A percentile compares a stretch with the other conserved stretches of the same genome.
These are phyloP conservation scores for Talaromyces sp. DNA, from an alignment of 2,329 filamentous ascomycete genomes.

Conservation along the genomic window DNA sequence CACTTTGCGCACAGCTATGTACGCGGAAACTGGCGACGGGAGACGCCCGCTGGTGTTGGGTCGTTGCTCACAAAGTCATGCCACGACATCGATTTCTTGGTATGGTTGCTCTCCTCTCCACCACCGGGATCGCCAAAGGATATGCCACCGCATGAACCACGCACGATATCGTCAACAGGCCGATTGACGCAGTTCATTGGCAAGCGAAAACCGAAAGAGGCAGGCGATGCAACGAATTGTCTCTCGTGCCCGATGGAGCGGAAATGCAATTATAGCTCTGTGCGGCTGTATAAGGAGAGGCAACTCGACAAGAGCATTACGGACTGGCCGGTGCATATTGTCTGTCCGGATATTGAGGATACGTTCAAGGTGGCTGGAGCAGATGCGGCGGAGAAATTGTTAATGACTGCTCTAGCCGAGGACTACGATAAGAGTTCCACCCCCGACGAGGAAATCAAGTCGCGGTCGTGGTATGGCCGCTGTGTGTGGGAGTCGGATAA, in stretches of 20 bases:
- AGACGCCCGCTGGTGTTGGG: slow-evolving; percentile 66
- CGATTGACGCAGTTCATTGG: slow-evolving; percentile 74
- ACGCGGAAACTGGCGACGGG: slow-evolving; percentile 86
- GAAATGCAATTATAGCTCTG: slow-evolving; percentile 80
- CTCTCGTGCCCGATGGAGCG: slow-evolving; percentile 71
- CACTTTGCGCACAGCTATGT: slow-evolving; percentile 92
- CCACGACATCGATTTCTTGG: slow-evolving; percentile 87
- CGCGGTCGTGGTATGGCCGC: slow-evolving; percentile 74
- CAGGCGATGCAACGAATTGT: slow-evolving; percentile 81
- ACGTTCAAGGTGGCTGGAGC: slow-evolving; percentile 50
- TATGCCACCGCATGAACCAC: slow-evolving; percentile 66
- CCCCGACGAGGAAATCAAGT: slow-evolving; percentile 52
- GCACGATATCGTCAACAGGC: slow-evolving; percentile 71
- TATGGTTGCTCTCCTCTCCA: slow-evolving; percentile 86
- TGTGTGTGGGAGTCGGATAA: slow-evolving; percentile 95
- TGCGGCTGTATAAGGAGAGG: slow-evolving; percentile 73
- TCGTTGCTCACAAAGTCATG: slow-evolving; percentile 92
- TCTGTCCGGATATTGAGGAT: slow-evolving; percentile 90
- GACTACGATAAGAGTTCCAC: slow-evolving; percentile 55
- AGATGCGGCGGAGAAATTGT: slow-evolving; percentile 50
- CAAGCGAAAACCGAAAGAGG: slow-evolving; percentile 69
- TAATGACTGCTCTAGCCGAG: slow-evolving; percentile 50
- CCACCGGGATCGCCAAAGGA: slow-evolving; percentile 40
- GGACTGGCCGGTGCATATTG: slow-evolving; percentile 80
- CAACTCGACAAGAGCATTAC: slow-evolving; percentile 65